Conservation (phyloP, 352 stramenopile genomes). For the Thalassiosira exigua region DNA sequence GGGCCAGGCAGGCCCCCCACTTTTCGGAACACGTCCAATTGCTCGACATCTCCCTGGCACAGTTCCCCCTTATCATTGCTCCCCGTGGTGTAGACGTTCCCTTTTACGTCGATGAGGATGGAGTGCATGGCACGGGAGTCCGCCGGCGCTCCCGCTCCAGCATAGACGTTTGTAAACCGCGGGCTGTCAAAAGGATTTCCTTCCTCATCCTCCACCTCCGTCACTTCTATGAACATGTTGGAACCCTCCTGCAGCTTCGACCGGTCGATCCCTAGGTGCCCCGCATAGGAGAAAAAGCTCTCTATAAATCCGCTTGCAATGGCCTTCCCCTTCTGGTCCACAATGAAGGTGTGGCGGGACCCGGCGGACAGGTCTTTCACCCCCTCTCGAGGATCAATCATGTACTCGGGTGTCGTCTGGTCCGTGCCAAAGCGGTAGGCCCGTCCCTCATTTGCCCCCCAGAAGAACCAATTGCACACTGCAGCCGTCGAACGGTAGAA, state of each 20-base stretch:
- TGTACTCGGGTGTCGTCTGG: conserved; percentile 21
- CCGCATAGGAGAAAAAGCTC: conserved; percentile 26
- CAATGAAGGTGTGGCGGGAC: conserved; percentile 38
- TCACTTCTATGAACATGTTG: conserved; percentile 21
- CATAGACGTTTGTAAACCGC: conserved; percentile 35
- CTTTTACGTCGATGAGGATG: conserved; percentile 34
- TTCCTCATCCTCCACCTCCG: conserved; percentile 25
- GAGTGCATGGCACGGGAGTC: conserved; percentile 51
- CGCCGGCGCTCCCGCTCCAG: conserved; percentile 26
- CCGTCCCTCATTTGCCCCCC: conserved; percentile 41
- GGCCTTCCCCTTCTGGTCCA: conserved; percentile 23
- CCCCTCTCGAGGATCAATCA: conserved; percentile 1
- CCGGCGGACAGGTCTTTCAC: conserved; percentile 35
- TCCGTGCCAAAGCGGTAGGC: conserved; percentile 16
- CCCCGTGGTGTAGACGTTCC: conserved; percentile 37
- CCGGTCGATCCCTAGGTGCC: conserved; percentile 36
- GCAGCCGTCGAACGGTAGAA: no score
- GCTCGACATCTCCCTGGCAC: conserved; percentile 30
- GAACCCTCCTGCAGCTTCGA: conserved; percentile 14
- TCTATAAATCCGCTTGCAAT: conserved; percentile 48
- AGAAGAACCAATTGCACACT: conserved; percentile 35
- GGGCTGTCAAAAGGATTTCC: conserved; percentile 18
- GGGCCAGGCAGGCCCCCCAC: conserved; percentile 21
- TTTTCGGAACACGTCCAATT: conserved; percentile 14
- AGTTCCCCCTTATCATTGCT: conserved; percentile 49